Base-by-base conservation (phyloP, 805 yeast genomes). In the Monosporozyma siamensis region DNA sequence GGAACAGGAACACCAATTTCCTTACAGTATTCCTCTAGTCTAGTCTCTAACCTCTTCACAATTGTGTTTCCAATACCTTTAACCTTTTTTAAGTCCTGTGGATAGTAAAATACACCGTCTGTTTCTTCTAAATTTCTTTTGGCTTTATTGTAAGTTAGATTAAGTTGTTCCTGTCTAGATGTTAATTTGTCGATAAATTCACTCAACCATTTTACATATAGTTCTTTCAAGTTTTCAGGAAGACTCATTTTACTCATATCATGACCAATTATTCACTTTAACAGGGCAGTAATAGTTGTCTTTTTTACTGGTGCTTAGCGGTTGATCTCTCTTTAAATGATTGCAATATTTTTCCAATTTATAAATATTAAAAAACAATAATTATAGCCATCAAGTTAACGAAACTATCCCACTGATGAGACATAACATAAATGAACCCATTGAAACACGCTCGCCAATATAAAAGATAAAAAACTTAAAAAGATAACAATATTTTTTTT, bases 31-130 rank as follows among this genome's bases (percentile, higher is more conserved):
- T 54, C 53, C 10, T 59, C 48, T 20, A 85, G 61, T 46, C 68
- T 70, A 32, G 65, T 59, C 21, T 69, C 66, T 44, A 90, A 63
- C 23, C 63, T 54, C 2, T 59, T 63, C 26, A 83, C 76, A 6
- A 84, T 78, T 43, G 80, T 78, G 10, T 76, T 80, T 1, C 97
- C 97, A 27, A 90, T 71, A 37, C 68, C 82, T 44, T 73, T 80
- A 34, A 90, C 68, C 50, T 69, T 68, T 12, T 62, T 59, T 35
- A 90, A 65, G 40, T 83, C 79, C 25, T 65, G 63, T 1, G 92
- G 84, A 44, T 73, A 74, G 26, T 56, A 52, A 21, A 84, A 69
- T 10, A 66, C 63, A 0, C 59, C 68, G 0, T 72, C 72, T 40
- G 68, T 66, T 2, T 63, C 64, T 35, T 64, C 57, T 21, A 88